A percentile compares a stretch with the other conserved stretches of the same genome.
Conservation (phyloP, 1,284 basidiomycete genomes). For the Xerocomus amazonicus region DNA sequence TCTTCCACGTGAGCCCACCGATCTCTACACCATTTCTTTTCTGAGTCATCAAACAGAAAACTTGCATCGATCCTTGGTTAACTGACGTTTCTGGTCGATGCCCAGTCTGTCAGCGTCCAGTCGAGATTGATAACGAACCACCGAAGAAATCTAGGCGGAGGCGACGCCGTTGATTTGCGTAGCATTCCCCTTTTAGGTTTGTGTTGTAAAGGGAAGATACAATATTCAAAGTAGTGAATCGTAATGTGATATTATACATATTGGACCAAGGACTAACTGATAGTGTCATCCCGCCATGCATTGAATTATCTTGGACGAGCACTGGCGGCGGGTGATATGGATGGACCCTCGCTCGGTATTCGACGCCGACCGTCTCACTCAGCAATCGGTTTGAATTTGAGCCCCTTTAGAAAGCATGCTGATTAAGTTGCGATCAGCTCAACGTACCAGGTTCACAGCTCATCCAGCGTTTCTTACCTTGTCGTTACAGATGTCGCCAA, state of each 20-base stretch:
- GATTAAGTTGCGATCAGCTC: conserved; percentile 18
- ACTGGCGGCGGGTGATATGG: too few relatives aligned
- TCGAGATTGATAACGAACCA: conserved; percentile 39
- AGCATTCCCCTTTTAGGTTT: conserved; percentile 5
- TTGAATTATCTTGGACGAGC: conserved; percentile 25
- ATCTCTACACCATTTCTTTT: conserved; percentile 1
- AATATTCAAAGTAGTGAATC: conserved; percentile 29
- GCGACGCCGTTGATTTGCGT: conserved; percentile 19
- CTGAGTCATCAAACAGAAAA: conserved; percentile 49
- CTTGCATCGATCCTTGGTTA: conserved; percentile 76
- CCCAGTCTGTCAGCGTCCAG: conserved; percentile 69
- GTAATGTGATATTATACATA: conserved; percentile 34
- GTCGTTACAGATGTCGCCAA: conserved; percentile 7
- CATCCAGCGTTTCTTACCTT: not conserved
- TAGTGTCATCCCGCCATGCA: conserved; percentile 26
- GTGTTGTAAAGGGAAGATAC: conserved; percentile 18
- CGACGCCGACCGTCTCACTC: not conserved
- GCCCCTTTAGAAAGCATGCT: conserved; percentile 11
- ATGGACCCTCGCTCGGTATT: too few relatives aligned
- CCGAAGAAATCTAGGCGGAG: conserved; percentile 33
- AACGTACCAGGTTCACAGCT: not conserved
- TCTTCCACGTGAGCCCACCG: conserved; percentile 66
- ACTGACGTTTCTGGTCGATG: conserved; percentile 75
- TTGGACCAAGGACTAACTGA: conserved; percentile 24
- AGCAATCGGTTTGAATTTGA: not conserved